A percentile compares a stretch with the other conserved stretches of the same genome.
Conservation (phyloP, 192 early-diverging fungal species). For the Physocladia obscura region DNA sequence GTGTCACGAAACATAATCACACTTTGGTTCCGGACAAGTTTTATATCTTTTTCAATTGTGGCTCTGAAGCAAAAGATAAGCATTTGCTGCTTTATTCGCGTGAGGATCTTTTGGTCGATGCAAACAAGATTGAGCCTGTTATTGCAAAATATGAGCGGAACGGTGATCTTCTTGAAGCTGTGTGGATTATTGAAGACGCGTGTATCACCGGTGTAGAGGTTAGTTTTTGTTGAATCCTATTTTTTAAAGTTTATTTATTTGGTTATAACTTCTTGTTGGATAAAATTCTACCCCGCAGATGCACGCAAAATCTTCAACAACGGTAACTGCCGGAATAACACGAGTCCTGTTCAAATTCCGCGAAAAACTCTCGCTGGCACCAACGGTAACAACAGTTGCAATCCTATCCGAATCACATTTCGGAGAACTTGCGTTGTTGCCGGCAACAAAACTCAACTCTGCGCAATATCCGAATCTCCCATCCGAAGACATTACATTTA, state of each 20-base stretch:
- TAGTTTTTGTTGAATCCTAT: too few relatives aligned
- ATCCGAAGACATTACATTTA: neutral
- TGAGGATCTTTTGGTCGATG: neutral
- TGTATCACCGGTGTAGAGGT: constrained; percentile 15
- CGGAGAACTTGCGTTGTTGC: constrained; percentile 9
- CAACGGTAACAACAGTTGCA: neutral
- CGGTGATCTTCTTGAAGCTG: neutral
- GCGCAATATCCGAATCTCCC: neutral
- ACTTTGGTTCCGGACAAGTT: neutral
- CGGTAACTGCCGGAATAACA: neutral
- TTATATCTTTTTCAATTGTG: constrained; percentile 1
- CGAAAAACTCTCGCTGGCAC: neutral
- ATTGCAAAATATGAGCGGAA: neutral
- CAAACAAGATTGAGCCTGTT: neutral
- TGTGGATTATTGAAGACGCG: constrained; percentile 16
- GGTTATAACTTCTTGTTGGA: too few relatives aligned
- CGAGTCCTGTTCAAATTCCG: constrained; percentile 14
- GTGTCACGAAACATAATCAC: neutral
- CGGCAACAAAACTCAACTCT: neutral
- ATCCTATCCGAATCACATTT: constrained; percentile 18
- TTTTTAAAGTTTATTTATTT: too few relatives aligned
- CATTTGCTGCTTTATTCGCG: neutral
- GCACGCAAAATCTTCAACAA: constrained; percentile 11
- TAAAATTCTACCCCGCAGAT: too few relatives aligned
- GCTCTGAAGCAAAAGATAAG: neutral